Conservation (phyloP, 208 protist genomes). For the Entamoeba invadens region DNA sequence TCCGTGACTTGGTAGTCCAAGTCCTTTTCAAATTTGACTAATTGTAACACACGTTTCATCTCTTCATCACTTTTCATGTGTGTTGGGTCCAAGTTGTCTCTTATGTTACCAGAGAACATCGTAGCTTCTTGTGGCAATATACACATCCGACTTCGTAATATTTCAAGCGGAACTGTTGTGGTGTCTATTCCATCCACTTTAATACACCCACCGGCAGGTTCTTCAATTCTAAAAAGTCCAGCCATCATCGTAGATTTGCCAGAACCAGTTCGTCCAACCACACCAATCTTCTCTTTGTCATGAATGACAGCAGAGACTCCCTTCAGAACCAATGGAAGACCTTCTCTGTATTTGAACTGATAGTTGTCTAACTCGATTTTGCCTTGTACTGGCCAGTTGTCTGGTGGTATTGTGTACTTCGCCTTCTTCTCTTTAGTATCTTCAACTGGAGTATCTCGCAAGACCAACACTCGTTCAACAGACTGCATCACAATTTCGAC, state of each 20-base stretch:
- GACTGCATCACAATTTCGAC: neutral
- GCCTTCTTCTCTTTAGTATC: neutral
- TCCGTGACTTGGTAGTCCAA: neutral
- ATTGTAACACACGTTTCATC: slow-evolving; percentile 19
- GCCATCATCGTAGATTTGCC: slow-evolving; percentile 38
- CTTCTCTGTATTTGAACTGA: slow-evolving; percentile 10
- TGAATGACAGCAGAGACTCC: slow-evolving; percentile 20
- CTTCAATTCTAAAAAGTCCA: slow-evolving; percentile 33
- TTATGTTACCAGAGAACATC: slow-evolving; percentile 34
- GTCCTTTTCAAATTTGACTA: neutral
- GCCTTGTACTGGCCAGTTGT: neutral
- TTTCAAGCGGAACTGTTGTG: slow-evolving; percentile 3
- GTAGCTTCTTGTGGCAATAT: slow-evolving; percentile 44
- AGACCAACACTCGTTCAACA: neutral
- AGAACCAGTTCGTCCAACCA: slow-evolving; percentile 42
- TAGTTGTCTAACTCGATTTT: neutral
- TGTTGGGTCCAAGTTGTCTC: slow-evolving; percentile 35
- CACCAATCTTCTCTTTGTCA: slow-evolving; percentile 33
- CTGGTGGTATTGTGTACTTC: neutral
- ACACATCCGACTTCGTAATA: slow-evolving; percentile 17
- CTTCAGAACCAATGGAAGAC: slow-evolving; percentile 26
- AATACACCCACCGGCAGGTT: slow-evolving; percentile 21
- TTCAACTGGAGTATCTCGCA: neutral
- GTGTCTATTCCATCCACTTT: slow-evolving; percentile 35
- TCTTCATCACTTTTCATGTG: slow-evolving; percentile 18